Evolutionary conservation across 2,329 filamentous ascomycete species (phyloP), one percentile per base, ranked within the genome.

Genomic region (Botrytis fabae): DNA sequence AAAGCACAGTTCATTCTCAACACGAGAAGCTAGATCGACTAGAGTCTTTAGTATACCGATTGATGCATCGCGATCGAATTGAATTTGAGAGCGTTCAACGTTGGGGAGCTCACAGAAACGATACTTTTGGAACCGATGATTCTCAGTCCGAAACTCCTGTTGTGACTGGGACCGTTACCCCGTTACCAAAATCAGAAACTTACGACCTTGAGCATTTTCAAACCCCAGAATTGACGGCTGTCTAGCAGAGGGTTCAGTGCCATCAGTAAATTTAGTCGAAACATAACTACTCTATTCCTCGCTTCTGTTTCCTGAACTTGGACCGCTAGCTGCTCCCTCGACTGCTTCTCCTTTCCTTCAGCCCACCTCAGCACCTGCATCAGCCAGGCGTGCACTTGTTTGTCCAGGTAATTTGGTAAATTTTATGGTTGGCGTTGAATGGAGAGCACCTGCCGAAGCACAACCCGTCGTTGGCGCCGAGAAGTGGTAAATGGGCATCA

Each of bases 11-110:
- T 32, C 38, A 72, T 61, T 72, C 74, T 18, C 77, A 79, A 69
- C 72, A 77, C 70, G 76, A 78, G 73, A 77, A 78, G 51, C 64
- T 79, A 66, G 76, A 78, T 73, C 69, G 72, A 25, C 40, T 79
- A 38, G 74, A 78, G 69, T 72, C 74, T 68, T 64, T 78, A 62
- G 73, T 78, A 35, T 77, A 76, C 66, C 72, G 76, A 54, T 32
- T 75, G 25, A 77, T 78, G 75, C 75, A 75, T 62, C 73, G 74
- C 14, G 72, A 74, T 69, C 72, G 72, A 46, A 64, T 75, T 38
- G n/a, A 48, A 46, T 54, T 40, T 38, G 35, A 69, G n/a, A n/a
- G 25, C 20, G 28, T 32, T 48, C 59, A 20, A 79, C 32, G 20
- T 4, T 60, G 48, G 51, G 42, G 8, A 14, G 14, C 35, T n/a